These are phyloP conservation scores for Geranium rotundifolium DNA, from an alignment of 345 rosid species.

Conservation along the genomic window DNA sequence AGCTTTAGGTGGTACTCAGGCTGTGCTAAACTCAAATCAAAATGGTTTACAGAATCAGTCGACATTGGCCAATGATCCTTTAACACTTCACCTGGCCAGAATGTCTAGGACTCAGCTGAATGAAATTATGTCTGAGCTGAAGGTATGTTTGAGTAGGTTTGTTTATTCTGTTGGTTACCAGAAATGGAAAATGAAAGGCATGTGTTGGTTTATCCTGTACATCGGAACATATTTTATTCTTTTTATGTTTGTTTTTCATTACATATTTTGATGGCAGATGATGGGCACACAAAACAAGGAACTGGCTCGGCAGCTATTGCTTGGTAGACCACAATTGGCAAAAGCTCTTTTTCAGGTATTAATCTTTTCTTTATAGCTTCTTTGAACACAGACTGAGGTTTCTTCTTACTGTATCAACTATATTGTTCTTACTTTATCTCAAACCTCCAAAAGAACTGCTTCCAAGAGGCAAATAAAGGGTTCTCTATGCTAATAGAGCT, in stretches of 20 bases:
- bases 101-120: constrained; percentile 79
- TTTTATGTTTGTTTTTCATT: too few species aligned
- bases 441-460: too few species aligned
- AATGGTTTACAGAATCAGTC: constrained; percentile 35
- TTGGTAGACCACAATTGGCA: constrained; percentile 57
- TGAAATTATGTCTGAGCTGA: constrained; percentile 66
- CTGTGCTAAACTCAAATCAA: constrained; percentile 38
- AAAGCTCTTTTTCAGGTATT: constrained; percentile 87
- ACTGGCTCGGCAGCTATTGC: constrained; percentile 62
- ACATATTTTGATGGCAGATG: constrained; percentile 26
- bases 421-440: too few species aligned
- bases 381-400: too few species aligned
- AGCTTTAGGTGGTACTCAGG: constrained; percentile 69
- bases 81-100: constrained; percentile 80
- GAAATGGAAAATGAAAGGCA: too few species aligned
- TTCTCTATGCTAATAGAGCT: too few species aligned
- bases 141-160: constrained; percentile 29
- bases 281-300: constrained; percentile 70
- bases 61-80: constrained; percentile 60
- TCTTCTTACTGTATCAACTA: too few species aligned
- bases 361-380: neutral
- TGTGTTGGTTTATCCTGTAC: neutral
- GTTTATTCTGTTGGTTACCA: too few species aligned
- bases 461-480: too few species aligned
- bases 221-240: too few species aligned